These are phyloP conservation scores for Fremontodendron californicum DNA, from an alignment of 345 rosid genomes.

Conservation along the genomic window DNA sequence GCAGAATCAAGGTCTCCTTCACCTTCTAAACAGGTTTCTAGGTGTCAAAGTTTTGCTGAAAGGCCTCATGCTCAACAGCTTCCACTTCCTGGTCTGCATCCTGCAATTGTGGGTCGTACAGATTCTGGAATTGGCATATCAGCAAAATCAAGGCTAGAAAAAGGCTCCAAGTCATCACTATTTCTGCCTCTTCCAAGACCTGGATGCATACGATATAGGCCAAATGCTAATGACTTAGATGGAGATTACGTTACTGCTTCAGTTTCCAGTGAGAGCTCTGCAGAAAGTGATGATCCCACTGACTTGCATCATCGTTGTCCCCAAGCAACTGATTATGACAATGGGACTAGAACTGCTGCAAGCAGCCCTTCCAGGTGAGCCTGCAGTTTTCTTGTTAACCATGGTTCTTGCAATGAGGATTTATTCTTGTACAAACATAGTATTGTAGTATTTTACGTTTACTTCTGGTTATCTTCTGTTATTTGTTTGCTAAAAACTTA, in stretches of 20 bases:
- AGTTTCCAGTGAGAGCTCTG: slow-evolving; percentile 48
- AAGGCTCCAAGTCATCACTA: slow-evolving; percentile 37
- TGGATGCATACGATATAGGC: slow-evolving; percentile 36
- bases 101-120: slow-evolving; percentile 34
- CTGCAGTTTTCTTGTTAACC: slow-evolving; percentile 3
- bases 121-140: slow-evolving; percentile 41
- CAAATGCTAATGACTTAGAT: slow-evolving; percentile 41
- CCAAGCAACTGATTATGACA: slow-evolving; percentile 46
- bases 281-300: slow-evolving; percentile 46
- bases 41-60: slow-evolving; percentile 53
- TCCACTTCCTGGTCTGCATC: slow-evolving; percentile 44
- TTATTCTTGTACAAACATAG: background rate
- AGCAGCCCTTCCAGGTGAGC: slow-evolving; percentile 48
- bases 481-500: background rate
- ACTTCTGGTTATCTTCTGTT: background rate
- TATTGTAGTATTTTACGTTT: background rate
- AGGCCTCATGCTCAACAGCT: slow-evolving; percentile 57
- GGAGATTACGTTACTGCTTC: slow-evolving; percentile 43
- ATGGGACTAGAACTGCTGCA: slow-evolving; percentile 34
- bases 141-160: slow-evolving; percentile 32
- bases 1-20: slow-evolving; percentile 52
- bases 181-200: slow-evolving; percentile 56
- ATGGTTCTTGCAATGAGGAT: background rate
- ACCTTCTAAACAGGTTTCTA: slow-evolving; percentile 46
- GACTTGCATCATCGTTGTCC: slow-evolving; percentile 39